Conservation (phyloP, 306 rosid genomes). For the Cicer chorassanicum region DNA sequence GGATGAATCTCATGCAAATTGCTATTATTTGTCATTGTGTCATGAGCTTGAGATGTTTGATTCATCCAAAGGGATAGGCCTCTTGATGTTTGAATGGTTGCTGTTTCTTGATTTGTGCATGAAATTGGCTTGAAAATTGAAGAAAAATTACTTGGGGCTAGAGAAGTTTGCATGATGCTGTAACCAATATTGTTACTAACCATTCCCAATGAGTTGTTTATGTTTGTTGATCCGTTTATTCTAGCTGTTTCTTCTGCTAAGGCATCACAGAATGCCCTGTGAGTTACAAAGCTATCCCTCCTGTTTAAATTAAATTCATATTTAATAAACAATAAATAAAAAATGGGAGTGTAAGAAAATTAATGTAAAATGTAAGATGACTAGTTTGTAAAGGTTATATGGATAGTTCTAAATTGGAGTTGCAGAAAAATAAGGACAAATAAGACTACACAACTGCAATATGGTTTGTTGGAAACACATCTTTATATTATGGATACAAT, state of each 20-base stretch:
- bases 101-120: conserved; percentile 44
- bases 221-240: conserved; percentile 64
- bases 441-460: no score
- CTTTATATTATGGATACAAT: no score
- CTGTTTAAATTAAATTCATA: conserved; percentile 52
- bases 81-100: conserved; percentile 44
- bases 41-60: conserved; percentile 49
- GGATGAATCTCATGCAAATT: conserved; percentile 51
- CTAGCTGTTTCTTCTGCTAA: conserved; percentile 93
- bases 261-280: conserved; percentile 91
- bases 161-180: conserved; percentile 55
- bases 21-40: conserved; percentile 33
- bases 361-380: neutral
- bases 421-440: no score
- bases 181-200: conserved; percentile 35
- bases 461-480: no score
- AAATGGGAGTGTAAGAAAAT: conserved; percentile 5
- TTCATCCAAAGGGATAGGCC: conserved; percentile 67
- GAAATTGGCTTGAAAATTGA: conserved; percentile 71
- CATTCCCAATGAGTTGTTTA: conserved; percentile 43
- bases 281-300: conserved; percentile 92
- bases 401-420: no score
- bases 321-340: neutral
- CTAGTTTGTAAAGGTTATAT: neutral
- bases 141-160: conserved; percentile 56